phyloP scores from a whole-genome alignment of 2,329 filamentous ascomycete genomes.

The Aspergillus transmontanensis region DNA sequence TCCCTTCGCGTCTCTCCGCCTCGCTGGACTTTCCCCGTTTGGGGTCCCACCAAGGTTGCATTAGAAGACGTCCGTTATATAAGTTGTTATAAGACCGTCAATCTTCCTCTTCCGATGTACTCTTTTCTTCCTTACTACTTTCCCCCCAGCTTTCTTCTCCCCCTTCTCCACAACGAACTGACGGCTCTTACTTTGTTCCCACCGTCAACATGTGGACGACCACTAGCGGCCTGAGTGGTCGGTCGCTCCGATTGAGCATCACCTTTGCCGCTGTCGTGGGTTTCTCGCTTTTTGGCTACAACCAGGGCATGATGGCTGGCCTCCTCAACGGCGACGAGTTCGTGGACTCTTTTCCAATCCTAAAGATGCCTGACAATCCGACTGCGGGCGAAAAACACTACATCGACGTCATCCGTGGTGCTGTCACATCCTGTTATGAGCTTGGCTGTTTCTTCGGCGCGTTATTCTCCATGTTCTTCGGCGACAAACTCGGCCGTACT shows the following conservation, averaged over 20 bases:
- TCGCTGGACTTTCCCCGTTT: not conserved
- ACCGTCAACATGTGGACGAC: constrained; percentile 32
- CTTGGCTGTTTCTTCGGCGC: constrained; percentile 46
- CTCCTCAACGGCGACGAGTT: constrained; percentile 32
- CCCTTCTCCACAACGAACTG: not conserved
- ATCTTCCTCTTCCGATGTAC: not conserved
- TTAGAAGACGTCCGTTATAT: not conserved
- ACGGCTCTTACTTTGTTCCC: constrained; percentile 1
- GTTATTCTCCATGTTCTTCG: constrained; percentile 31
- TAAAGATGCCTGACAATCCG: constrained; percentile 29
- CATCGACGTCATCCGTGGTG: constrained; percentile 50
- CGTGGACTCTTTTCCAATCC: constrained; percentile 24
- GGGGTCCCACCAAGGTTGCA: not conserved
- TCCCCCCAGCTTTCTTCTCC: not conserved
- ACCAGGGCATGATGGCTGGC: constrained; percentile 39
- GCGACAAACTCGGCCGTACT: constrained; percentile 35
- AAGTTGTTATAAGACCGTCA: not conserved
- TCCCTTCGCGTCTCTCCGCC: not conserved
- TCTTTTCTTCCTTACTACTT: not conserved
- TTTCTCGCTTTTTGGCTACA: constrained; percentile 54
- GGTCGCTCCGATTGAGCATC: constrained; percentile 24
- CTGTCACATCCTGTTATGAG: constrained; percentile 56
- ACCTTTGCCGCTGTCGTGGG: constrained; percentile 43
- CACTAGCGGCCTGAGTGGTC: constrained; percentile 30
- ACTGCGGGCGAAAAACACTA: constrained; percentile 28